Evolutionary conservation across 2,329 filamentous ascomycete species (phyloP).

Genomic region (Cryphonectria radicalis): DNA sequence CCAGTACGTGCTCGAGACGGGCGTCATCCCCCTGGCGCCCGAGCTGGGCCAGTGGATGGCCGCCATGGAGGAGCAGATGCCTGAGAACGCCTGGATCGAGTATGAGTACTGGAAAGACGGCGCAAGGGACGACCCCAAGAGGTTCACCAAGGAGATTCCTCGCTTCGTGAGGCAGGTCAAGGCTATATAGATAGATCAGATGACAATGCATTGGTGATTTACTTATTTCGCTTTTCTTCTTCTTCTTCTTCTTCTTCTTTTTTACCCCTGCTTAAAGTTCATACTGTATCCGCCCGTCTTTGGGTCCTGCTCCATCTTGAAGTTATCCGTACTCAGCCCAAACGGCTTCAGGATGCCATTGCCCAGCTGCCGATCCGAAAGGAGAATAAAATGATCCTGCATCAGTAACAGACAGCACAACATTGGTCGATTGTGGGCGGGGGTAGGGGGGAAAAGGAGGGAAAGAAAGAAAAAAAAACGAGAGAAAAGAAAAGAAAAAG

Average conservation of each 20-base stretch:
- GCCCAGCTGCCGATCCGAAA: slow-evolving; percentile 57
- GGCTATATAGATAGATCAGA: slow-evolving; percentile 20
- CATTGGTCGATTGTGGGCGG: too few species aligned
- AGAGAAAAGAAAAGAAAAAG: background rate
- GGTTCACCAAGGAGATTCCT: slow-evolving; percentile 40
- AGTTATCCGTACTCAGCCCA: slow-evolving; percentile 91
- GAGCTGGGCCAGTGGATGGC: slow-evolving; percentile 62
- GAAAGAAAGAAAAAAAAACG: too few species aligned
- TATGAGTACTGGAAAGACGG: slow-evolving; percentile 63
- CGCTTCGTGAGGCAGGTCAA: slow-evolving; percentile 29
- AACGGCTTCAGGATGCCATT: slow-evolving; percentile 93
- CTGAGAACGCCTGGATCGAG: slow-evolving; percentile 68
- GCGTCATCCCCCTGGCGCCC: slow-evolving; percentile 62
- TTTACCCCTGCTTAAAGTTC: slow-evolving; percentile 65
- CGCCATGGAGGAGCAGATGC: slow-evolving; percentile 67
- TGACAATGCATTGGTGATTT: background rate
- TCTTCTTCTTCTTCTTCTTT: background rate
- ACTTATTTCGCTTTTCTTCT: background rate
- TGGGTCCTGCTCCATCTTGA: slow-evolving; percentile 91
- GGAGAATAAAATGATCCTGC: background rate
- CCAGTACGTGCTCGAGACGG: slow-evolving; percentile 54
- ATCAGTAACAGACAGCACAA: background rate
- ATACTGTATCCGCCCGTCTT: slow-evolving; percentile 91
- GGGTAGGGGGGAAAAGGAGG: too few species aligned
- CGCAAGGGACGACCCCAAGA: slow-evolving; percentile 48